Evolutionary conservation across 352 stramenopile species (phyloP), one percentile per base, ranked within the genome.

Genomic region (Halophytophthora polymorphica): DNA sequence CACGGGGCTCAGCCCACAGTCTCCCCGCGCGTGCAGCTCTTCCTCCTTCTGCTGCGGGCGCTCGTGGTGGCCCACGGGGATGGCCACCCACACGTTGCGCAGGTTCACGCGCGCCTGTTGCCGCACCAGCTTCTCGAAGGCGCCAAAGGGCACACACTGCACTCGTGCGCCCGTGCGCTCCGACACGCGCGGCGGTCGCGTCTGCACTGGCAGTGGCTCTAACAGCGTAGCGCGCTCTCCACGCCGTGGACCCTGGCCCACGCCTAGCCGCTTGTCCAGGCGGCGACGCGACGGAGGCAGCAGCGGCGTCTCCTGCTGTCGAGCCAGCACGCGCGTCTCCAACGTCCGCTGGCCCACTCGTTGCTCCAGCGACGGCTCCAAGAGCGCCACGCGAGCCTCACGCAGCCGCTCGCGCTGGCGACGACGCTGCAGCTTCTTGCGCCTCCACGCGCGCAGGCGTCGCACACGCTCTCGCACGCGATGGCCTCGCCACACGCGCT

Each of bases 401-500:
- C 53, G 50, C 10, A 80, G 42, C 0, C 71, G 68, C 34, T 72
- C 64, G 1, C 61, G 66, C 40, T 83, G 60, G 42, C 61, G 25
- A 23, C 56, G 53, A 2, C 62, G 60, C 29, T 62, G n/a, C 21
- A 47, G 40, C 15, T 49, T 66, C 44, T 49, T 66, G 23, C 48
- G 47, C 14, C 58, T 67, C 50, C 46, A 67, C 1, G 66, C 46
- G 1, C 61, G 51, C n/a, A 80, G 14, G 1, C 44, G 50, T 31
- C 54, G 48, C 31, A 69, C 66, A 0, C 59, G 53, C 4, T 55
- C 25, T 12, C 73, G 66, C 10, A 61, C 69, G 21, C 60, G 59
- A 50, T 77, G 66, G 1, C 73, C 73, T n/a, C 73, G 63, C 76
- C 76, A 87, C 17, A 83, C 69, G 6, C 76, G 68, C 56, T 87